These are phyloP conservation scores for Voacanga thouarsii DNA, from an alignment of 257 asterid species.

Conservation along the genomic window DNA sequence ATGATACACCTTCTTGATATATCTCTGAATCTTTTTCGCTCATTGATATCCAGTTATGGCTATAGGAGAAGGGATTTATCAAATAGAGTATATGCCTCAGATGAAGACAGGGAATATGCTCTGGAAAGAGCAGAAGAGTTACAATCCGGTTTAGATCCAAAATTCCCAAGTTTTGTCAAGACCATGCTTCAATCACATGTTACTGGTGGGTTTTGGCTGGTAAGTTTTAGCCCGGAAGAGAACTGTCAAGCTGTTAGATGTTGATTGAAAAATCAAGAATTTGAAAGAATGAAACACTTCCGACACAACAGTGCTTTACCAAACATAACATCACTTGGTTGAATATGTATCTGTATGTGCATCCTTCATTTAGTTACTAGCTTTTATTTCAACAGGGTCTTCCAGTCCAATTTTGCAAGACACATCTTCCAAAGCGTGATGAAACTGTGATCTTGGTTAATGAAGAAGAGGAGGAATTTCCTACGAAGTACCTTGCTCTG, in stretches of 20 bases:
- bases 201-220: constrained; percentile 61
- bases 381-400: constrained; percentile 42
- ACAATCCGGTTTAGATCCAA: constrained; percentile 30
- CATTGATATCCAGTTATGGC: constrained; percentile 28
- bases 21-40: neutral
- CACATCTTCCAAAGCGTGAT: constrained; percentile 46
- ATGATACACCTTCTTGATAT: neutral
- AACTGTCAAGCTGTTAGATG: neutral
- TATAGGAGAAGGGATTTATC: constrained; percentile 50
- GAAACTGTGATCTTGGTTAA: constrained; percentile 40
- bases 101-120: constrained; percentile 41
- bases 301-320: neutral
- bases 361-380: too few species aligned
- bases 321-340: neutral
- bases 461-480: constrained; percentile 42
- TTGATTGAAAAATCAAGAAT: neutral
- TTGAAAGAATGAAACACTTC: neutral
- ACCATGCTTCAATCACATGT: constrained; percentile 62
- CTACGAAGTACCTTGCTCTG: constrained; percentile 44
- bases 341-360: neutral
- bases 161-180: constrained; percentile 49
- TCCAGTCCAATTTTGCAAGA: constrained; percentile 53
- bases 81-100: constrained; percentile 60
- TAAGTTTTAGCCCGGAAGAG: constrained; percentile 22
- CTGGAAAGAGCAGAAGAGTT: constrained; percentile 33